Evolutionary conservation across 1,284 basidiomycete genomes (phyloP).

Genomic region (Heterobasidion annosum): DNA sequence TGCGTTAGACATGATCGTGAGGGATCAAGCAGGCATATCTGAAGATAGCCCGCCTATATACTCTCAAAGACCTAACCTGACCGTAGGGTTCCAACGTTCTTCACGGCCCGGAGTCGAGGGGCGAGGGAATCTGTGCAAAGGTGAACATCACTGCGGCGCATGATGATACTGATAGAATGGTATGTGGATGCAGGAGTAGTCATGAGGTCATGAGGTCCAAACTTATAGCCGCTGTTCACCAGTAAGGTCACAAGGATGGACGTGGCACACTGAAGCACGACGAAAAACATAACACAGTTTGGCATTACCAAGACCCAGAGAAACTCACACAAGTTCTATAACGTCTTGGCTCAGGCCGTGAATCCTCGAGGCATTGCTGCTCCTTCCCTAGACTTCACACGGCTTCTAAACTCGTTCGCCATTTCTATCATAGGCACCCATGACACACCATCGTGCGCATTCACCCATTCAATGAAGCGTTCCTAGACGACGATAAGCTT

Average conservation of each 20-base stretch:
- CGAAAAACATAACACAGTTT: no score
- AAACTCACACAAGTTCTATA: no score
- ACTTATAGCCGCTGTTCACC: no score
- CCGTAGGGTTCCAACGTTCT: not conserved
- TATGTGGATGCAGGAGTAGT: no score
- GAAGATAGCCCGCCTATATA: not conserved
- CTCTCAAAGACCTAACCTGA: not conserved
- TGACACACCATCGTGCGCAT: conserved; percentile 61
- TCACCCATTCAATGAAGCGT: conserved; percentile 73
- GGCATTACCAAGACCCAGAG: no score
- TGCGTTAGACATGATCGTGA: conserved; percentile 2
- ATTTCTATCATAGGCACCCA: conserved; percentile 71
- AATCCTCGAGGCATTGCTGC: conserved; percentile 36
- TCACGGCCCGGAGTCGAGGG: no score
- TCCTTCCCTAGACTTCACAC: conserved; percentile 18
- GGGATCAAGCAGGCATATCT: not conserved
- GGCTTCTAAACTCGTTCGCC: conserved; percentile 39
- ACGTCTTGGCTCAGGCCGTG: not conserved
- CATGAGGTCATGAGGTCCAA: no score
- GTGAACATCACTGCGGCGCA: no score
- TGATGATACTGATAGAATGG: no score
- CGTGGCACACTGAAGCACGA: no score
- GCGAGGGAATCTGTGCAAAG: no score
- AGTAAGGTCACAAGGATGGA: not conserved
- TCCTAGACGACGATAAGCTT: conserved; percentile 34